phyloP scores from a whole-genome alignment of 805 yeast genomes.

The Martiniozyma abietophila region DNA sequence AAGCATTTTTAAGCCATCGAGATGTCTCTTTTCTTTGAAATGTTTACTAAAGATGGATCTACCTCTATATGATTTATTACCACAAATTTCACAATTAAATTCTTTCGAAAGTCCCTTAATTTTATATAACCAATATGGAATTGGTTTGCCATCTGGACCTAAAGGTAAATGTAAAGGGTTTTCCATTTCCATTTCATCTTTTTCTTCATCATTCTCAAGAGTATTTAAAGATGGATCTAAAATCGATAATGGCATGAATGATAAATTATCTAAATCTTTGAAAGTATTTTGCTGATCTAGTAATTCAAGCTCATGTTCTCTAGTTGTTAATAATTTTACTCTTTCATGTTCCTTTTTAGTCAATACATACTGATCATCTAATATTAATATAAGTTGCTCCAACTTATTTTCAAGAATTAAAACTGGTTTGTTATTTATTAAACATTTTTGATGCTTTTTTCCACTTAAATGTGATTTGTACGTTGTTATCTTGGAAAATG shows the following conservation, averaged over 20 bases:
- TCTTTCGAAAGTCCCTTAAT: slow-evolving; percentile 72
- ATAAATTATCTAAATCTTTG: slow-evolving; percentile 9
- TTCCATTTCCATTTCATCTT: slow-evolving; percentile 20
- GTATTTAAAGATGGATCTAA: slow-evolving; percentile 11
- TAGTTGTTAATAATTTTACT: slow-evolving; percentile 53
- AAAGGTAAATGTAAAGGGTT: slow-evolving; percentile 58
- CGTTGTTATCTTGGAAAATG: slow-evolving; percentile 55
- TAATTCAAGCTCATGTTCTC: slow-evolving; percentile 54
- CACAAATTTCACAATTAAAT: slow-evolving; percentile 81
- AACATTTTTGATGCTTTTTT: slow-evolving; percentile 44
- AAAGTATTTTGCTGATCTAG: no score
- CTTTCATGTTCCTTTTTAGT: slow-evolving; percentile 62
- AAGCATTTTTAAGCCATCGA: slow-evolving; percentile 60
- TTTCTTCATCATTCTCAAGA: slow-evolving; percentile 16
- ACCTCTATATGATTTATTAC: slow-evolving; percentile 64
- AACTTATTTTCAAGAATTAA: not conserved
- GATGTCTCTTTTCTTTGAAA: slow-evolving; percentile 62
- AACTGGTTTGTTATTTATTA: not conserved
- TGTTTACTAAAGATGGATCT: slow-evolving; percentile 63
- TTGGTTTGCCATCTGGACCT: slow-evolving; percentile 86
- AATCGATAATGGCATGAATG: slow-evolving; percentile 3
- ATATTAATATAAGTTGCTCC: not conserved
- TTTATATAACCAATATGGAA: slow-evolving; percentile 90
- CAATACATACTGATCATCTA: slow-evolving; percentile 33
- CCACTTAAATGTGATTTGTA: slow-evolving; percentile 63